Conservation (phyloP, 1,284 basidiomycete species). For the Melampsora americana region DNA sequence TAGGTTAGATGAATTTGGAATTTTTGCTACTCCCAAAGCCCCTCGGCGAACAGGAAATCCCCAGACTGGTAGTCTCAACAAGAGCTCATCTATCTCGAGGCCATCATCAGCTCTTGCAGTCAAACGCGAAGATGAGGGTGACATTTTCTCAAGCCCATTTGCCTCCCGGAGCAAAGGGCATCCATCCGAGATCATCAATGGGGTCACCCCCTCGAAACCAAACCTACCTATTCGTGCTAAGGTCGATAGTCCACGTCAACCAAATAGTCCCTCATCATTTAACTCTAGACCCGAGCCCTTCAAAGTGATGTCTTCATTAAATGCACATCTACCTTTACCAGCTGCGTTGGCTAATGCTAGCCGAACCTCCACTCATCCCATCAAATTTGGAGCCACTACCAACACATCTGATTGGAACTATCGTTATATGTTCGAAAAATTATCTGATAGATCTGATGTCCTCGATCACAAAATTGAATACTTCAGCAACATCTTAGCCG, state of each 20-base stretch:
- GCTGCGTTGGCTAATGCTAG: neutral
- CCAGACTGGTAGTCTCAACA: neutral
- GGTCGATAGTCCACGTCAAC: neutral
- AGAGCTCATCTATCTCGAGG: neutral
- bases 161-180: neutral
- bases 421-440: slow-evolving; percentile 89
- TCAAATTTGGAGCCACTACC: slow-evolving; percentile 1
- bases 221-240: neutral
- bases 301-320: slow-evolving; percentile 23
- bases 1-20: slow-evolving; percentile 5
- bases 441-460: slow-evolving; percentile 72
- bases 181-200: neutral
- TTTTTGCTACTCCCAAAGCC: slow-evolving; percentile 5
- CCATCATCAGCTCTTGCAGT: neutral
- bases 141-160: neutral
- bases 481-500: slow-evolving; percentile 67
- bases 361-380: neutral
- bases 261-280: slow-evolving; percentile 24
- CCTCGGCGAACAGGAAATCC: neutral
- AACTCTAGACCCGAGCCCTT: slow-evolving; percentile 29
- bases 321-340: slow-evolving; percentile 26
- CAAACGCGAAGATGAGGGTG: neutral
- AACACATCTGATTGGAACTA: slow-evolving; percentile 52
- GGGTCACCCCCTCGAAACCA: neutral
- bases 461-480: slow-evolving; percentile 82